Percentiles rank a stretch among this genome's conserved stretches.
These are phyloP conservation scores for Microdochium trichocladiopsis DNA, from an alignment of 2,329 filamentous ascomycete genomes.

Conservation along the genomic window DNA sequence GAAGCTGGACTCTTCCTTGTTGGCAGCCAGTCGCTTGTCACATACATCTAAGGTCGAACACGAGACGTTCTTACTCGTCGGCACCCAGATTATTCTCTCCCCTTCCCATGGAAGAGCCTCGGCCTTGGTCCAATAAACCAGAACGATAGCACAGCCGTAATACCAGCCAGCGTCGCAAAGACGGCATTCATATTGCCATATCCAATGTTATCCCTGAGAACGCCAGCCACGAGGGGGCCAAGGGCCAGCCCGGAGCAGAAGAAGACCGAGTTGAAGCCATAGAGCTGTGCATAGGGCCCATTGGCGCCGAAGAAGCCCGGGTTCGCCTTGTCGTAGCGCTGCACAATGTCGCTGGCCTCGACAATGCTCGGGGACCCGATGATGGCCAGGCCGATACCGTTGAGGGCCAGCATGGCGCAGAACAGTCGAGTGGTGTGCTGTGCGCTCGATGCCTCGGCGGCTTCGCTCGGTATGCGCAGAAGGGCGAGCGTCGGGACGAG, in stretches of 20 bases:
- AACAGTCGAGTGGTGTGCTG: constrained; percentile 13
- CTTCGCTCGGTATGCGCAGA: constrained; percentile 45
- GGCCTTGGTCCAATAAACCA: constrained; percentile 37
- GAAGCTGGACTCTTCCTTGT: too few relatives aligned
- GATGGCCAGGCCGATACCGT: constrained; percentile 42
- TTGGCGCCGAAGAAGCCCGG: constrained; percentile 44
- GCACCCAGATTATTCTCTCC: neutral
- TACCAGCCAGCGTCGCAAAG: constrained; percentile 33
- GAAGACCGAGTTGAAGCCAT: constrained; percentile 56
- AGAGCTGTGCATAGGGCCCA: constrained; percentile 58
- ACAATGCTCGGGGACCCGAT: constrained; percentile 49
- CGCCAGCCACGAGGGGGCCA: constrained; percentile 50
- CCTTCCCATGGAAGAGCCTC: constrained; percentile 4
- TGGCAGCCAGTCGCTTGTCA: too few relatives aligned
- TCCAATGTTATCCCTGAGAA: constrained; percentile 40
- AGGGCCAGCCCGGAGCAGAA: constrained; percentile 53
- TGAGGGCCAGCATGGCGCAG: constrained; percentile 26
- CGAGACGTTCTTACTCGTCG: neutral
- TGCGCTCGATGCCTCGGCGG: constrained; percentile 18
- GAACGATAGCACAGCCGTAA: constrained; percentile 34
- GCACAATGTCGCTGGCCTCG: constrained; percentile 47
- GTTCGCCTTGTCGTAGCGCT: constrained; percentile 48
- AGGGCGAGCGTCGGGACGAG: constrained; percentile 52
- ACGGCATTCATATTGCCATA: constrained; percentile 52
- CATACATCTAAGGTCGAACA: neutral